Evolutionary conservation across 371 early-diverging fungal genomes (phyloP), one percentile per base, ranked within the genome.

Genomic region (Mucor sp.): DNA sequence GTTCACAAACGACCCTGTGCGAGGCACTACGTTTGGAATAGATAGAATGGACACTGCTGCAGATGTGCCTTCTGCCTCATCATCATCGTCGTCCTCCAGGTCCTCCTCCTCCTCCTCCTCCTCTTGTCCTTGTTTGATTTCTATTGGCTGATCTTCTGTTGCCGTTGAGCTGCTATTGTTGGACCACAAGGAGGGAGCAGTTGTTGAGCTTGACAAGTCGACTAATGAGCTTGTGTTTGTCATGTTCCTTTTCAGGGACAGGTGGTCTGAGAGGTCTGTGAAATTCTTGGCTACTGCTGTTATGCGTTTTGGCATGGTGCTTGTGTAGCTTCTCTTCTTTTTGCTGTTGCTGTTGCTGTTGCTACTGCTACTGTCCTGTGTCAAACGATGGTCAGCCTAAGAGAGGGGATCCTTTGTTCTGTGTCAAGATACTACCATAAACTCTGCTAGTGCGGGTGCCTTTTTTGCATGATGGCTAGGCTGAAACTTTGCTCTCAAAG

Each of bases 1-100:
- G 21, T 71, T 69, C 23, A 71, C 76, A 70, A 75, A 78, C 8
- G 76, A 68, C 2, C 75, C 75, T 37, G 72, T 72, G 43, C 70
- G 62, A 23, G 73, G 75, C 4, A 68, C 68, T n/a, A 50, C 28
- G 15, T 35, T 50, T 7, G 12, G 27, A 35, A 60, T 56, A 17
- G 60, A 39, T 25, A 63, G 7, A 15, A 19, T 11, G 6, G 63
- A 43, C 15, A 33, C 21, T 2, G n/a, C 56, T 56, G 27, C 15
- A 48, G 48, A 55, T 30, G 6, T 27, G 6, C 25, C 19, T 23
- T 44, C 48, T 27, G 59, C 28, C 1, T 59, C 66, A 23, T 67
- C 66, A 0, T 50, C 19, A 6, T 30, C 30, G 30, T 30, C 30
- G 30, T 30, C 30, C 4, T 47, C 61, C 1, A n/a, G n/a, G n/a